Evolutionary conservation across 1,284 basidiomycete genomes (phyloP), one percentile per base, ranked within the genome.

Genomic region (Rhodofomes roseus): DNA sequence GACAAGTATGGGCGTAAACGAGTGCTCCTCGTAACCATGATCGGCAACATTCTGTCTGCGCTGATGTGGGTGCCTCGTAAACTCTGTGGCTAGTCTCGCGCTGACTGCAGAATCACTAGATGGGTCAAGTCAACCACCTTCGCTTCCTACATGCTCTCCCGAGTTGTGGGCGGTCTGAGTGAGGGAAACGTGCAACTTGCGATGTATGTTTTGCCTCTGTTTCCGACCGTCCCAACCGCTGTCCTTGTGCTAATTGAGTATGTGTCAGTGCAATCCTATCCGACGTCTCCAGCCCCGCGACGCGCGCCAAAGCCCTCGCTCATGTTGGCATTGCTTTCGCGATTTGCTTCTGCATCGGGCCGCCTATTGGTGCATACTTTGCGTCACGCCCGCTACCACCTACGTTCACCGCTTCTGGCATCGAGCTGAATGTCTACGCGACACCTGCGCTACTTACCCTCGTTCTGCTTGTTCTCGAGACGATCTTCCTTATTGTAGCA

Each of bases 251-350:
- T 46, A 41, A 55, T 52, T 37, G 54, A 58, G 51, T 39, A 40
- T 54, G 41, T 54, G 40, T 22, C 65, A 94, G 92, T 65, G 93
- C 94, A 6, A 94, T 94, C 66, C 84, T 97, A 34, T 92, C 93
- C 22, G 95, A 97, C 71, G 84, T 96, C 37, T 90, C 93, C 0
- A 83, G 88, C 0, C 81, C 90, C 3, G 81, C 81, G 16, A 89
- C 87, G 52, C 86, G 94, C 25, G 89, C 92, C 4, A 90, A 85
- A 70, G 87, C 91, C 7, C 84, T 97, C n/a, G 91, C 95, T 0
- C 83, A 95, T 62, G 90, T 97, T 52, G 95, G 95, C 18, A 92
- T 96, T 56, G 95, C 95, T 1, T 97, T 97, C 69, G 92, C 93
- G 8, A 87, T 96, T 54, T 95, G 93, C 71, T 96, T 96, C 76